Conservation (phyloP, 1,139 yeast species). For the Diutina catenulata region DNA sequence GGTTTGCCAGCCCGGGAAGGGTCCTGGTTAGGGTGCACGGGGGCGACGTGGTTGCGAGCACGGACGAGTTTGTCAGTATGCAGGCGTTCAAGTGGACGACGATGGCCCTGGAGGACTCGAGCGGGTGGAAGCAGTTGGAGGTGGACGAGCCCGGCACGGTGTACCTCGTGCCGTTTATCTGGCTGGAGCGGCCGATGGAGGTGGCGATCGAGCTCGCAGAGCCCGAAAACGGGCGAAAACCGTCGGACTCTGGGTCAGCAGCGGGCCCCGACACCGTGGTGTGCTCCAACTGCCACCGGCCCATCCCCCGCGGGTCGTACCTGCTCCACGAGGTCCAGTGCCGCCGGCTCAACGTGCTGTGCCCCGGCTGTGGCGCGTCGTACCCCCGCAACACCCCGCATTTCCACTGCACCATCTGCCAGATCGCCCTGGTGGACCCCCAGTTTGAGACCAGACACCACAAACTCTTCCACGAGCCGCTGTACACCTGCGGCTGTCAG, state of each 20-base stretch:
- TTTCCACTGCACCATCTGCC: not conserved
- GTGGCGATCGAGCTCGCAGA: not conserved
- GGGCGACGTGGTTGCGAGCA: not conserved
- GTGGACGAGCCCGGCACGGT: not conserved
- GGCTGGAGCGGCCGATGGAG: not conserved
- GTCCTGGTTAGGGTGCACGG: not conserved
- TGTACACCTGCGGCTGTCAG: not conserved
- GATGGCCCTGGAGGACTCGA: not conserved
- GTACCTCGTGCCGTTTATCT: not conserved
- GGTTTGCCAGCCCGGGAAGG: not conserved
- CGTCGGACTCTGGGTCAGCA: not conserved
- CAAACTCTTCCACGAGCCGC: slow-evolving; percentile 1
- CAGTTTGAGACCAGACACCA: not conserved
- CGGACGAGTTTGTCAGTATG: not conserved
- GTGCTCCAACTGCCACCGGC: not conserved
- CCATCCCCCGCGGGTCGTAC: not conserved
- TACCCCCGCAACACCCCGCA: not conserved
- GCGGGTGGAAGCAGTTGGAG: not conserved
- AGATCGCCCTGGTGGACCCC: not conserved
- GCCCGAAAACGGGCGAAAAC: not conserved
- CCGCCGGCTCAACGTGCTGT: not conserved
- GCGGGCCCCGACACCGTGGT: not conserved
- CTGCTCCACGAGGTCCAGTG: not conserved
- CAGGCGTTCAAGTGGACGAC: slow-evolving; percentile 4
- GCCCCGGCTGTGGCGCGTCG: not conserved